Evolutionary conservation across 139 green algal species (phyloP).

Genomic region (Chlorella ohadii): DNA sequence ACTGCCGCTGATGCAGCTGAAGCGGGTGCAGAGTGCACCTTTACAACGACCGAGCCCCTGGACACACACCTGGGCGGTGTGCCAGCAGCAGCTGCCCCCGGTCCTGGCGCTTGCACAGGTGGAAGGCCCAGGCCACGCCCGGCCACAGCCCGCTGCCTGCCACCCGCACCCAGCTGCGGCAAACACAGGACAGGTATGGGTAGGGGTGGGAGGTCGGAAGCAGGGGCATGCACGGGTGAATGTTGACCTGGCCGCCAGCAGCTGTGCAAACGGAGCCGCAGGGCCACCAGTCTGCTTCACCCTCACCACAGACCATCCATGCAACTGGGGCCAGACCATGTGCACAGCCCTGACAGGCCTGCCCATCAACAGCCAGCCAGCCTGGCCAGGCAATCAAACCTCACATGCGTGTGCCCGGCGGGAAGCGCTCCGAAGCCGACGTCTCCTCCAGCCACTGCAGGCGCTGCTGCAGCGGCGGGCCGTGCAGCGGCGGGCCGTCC

Average conservation of each 20-base stretch:
- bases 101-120: slow-evolving; percentile 53
- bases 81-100: slow-evolving; percentile 54
- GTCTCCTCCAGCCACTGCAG: slow-evolving; percentile 5
- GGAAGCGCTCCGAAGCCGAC: not conserved
- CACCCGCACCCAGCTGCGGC: slow-evolving; percentile 25
- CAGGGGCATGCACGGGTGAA: no score
- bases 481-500: slow-evolving; percentile 23
- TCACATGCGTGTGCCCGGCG: slow-evolving; percentile 31
- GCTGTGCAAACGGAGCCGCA: no score
- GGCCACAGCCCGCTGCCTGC: slow-evolving; percentile 59
- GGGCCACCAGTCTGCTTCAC: no score
- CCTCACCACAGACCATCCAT: not conserved
- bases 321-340: no score
- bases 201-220: not conserved
- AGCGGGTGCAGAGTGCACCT: no score
- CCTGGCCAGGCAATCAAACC: no score
- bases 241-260: no score
- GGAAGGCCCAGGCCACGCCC: slow-evolving; percentile 57
- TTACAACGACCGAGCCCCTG: not conserved
- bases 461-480: slow-evolving; percentile 10
- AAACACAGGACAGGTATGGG: not conserved
- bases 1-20: no score
- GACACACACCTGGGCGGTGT: slow-evolving; percentile 44
- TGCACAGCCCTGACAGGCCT: no score
- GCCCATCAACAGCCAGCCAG: no score